Conservation (phyloP, 345 rosid species). For the Abelmoschus esculentus region DNA sequence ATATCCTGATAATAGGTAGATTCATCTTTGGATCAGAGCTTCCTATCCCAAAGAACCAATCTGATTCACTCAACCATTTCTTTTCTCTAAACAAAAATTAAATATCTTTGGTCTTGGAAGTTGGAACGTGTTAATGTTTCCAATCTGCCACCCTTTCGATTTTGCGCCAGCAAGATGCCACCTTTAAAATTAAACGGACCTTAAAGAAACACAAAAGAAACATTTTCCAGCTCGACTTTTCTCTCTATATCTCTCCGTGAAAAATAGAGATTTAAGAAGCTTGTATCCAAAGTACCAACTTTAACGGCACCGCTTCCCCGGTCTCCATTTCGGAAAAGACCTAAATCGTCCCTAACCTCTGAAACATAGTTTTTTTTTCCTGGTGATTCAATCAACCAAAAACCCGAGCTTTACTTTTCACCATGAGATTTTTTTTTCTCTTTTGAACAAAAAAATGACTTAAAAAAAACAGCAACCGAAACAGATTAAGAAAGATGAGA, state of each 20-base stretch:
- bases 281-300: constrained; percentile 12
- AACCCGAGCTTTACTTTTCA: background rate
- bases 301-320: constrained; percentile 13
- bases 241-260: background rate
- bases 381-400: background rate
- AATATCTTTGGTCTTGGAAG: background rate
- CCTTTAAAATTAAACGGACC: background rate
- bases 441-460: background rate
- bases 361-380: constrained; percentile 22
- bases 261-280: constrained; percentile 18
- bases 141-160: background rate
- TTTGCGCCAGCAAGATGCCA: background rate
- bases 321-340: constrained; percentile 19
- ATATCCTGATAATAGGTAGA: constrained; percentile 27
- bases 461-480: background rate
- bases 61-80: constrained; percentile 20
- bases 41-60: constrained; percentile 41
- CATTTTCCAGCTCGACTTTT: background rate
- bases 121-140: background rate
- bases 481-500: background rate
- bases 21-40: constrained; percentile 56
- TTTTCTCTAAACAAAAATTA: constrained; percentile 9
- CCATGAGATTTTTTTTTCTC: background rate
- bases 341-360: constrained; percentile 21
- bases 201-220: background rate